Conservation (phyloP, 169 alveolate genomes). For the Plasmodium knowlesi region DNA sequence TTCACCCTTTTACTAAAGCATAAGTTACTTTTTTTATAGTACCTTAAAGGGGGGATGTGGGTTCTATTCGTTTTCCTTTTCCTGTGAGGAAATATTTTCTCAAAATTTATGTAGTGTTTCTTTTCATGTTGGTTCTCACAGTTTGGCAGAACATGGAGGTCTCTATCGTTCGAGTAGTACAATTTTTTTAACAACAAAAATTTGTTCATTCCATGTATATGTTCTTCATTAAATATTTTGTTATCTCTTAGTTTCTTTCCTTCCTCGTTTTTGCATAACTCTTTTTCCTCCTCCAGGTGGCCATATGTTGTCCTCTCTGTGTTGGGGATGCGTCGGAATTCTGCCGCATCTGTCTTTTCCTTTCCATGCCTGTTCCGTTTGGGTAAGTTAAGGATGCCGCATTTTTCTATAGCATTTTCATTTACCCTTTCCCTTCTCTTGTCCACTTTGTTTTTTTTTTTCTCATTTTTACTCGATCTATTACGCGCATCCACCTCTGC, state of each 20-base stretch:
- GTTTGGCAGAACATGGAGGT: not conserved
- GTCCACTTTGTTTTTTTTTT: not conserved
- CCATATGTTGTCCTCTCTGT: not conserved
- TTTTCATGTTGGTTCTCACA: constrained; percentile 4
- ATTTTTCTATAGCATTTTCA: not conserved
- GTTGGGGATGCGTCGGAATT: not conserved
- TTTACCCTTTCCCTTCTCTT: not conserved
- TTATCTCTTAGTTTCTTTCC: not conserved
- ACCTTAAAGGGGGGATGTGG: not conserved
- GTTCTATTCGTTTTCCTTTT: not conserved
- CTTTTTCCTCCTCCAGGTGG: not conserved
- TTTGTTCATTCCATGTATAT: not conserved
- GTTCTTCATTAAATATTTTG: not conserved
- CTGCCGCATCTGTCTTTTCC: not conserved
- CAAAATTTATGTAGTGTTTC: constrained; percentile 9
- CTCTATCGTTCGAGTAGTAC: constrained; percentile 8
- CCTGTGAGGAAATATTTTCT: constrained; percentile 1
- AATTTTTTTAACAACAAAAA: constrained; percentile 10
- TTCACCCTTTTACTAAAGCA: not conserved
- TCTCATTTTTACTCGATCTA: not conserved
- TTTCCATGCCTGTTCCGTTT: not conserved
- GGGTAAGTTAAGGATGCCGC: not conserved
- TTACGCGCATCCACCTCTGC: not conserved
- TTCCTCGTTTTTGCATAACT: not conserved
- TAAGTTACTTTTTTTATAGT: not conserved